These are phyloP conservation scores for Stachybotrys echinatus DNA, from an alignment of 2,329 filamentous ascomycete genomes.

Conservation along the genomic window DNA sequence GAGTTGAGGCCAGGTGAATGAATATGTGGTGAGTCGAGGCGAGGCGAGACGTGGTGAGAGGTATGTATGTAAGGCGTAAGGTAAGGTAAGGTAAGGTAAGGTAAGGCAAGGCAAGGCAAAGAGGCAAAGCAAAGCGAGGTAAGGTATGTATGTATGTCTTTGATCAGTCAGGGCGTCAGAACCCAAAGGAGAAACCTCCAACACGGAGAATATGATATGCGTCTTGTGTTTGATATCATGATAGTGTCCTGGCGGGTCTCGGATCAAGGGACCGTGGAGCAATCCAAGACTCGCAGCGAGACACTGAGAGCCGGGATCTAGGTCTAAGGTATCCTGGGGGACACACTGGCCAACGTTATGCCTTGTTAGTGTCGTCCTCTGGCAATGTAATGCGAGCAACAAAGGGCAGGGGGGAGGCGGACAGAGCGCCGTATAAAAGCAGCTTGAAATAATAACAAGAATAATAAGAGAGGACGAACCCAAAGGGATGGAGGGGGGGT, in stretches of 20 bases:
- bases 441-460: neutral
- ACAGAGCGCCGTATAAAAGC: neutral
- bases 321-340: neutral
- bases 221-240: constrained; percentile 32
- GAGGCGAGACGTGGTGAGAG: no score
- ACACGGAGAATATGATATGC: constrained; percentile 31
- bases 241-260: constrained; percentile 16
- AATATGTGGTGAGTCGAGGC: no score
- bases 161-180: constrained; percentile 29
- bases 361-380: neutral
- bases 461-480: neutral
- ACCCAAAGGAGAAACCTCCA: constrained; percentile 34
- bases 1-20: neutral
- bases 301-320: constrained; percentile 1
- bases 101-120: no score
- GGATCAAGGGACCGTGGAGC: neutral
- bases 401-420: neutral
- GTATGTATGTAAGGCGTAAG: no score
- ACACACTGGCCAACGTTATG: neutral
- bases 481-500: neutral
- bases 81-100: no score
- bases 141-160: neutral
- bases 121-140: no score
- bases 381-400: neutral
- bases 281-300: constrained; percentile 1